A percentile compares a stretch with the other conserved stretches of the same genome.
Evolutionary conservation across 1,139 yeast species (phyloP).

Genomic region (Debaryomyces subglobosus): DNA sequence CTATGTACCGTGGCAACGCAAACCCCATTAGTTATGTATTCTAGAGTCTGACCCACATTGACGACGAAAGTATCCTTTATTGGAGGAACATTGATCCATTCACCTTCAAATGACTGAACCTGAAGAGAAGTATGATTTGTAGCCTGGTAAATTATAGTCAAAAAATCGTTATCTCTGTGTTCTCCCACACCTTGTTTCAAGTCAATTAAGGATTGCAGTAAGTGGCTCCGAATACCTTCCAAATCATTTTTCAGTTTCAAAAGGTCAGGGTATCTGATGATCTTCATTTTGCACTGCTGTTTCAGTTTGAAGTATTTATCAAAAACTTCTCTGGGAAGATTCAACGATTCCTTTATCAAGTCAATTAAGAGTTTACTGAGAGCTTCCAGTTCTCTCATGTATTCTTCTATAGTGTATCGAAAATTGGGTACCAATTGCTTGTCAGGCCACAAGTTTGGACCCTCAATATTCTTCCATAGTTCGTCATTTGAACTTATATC

Average conservation of each 20-base stretch:
- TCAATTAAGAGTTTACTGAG: slow-evolving; percentile 38
- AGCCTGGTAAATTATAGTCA: slow-evolving; percentile 56
- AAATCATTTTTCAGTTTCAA: slow-evolving; percentile 12
- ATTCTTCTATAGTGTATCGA: slow-evolving; percentile 36
- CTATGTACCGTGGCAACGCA: slow-evolving; percentile 54
- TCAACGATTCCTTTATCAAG: slow-evolving; percentile 50
- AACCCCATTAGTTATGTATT: slow-evolving; percentile 27
- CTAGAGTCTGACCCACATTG: slow-evolving; percentile 27
- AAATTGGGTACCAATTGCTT: slow-evolving; percentile 44
- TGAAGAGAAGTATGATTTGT: slow-evolving; percentile 49
- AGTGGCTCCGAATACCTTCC: not conserved
- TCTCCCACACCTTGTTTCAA: slow-evolving; percentile 7
- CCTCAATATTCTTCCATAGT: slow-evolving; percentile 50
- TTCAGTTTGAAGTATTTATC: slow-evolving; percentile 41
- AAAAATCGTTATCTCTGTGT: slow-evolving; percentile 56
- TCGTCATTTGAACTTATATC: slow-evolving; percentile 28
- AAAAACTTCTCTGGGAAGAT: slow-evolving; percentile 40
- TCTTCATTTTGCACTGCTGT: slow-evolving; percentile 46
- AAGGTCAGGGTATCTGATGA: slow-evolving; percentile 40
- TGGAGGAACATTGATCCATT: slow-evolving; percentile 51
- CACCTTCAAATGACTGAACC: slow-evolving; percentile 52
- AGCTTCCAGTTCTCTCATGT: slow-evolving; percentile 41
- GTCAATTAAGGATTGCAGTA: slow-evolving; percentile 1
- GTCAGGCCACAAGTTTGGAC: slow-evolving; percentile 58
- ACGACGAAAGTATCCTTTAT: slow-evolving; percentile 27